Evolutionary conservation across 305 asterid species (phyloP).

Genomic region (Plantago lanceolata): DNA sequence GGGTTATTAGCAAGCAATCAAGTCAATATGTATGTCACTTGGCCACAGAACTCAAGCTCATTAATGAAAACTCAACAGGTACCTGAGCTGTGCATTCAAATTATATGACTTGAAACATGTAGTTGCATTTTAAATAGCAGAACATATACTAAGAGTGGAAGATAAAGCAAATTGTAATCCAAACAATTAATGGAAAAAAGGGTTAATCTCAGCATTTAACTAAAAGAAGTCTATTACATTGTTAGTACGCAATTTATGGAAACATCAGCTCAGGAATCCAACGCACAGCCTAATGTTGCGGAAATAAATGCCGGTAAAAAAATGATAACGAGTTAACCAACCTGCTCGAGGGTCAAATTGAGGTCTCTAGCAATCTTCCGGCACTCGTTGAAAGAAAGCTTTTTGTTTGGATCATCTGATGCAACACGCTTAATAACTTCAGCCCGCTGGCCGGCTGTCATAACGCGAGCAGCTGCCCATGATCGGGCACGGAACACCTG

Average conservation of each 20-base stretch:
- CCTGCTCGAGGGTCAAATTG: slow-evolving; percentile 88
- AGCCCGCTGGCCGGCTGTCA: slow-evolving; percentile 74
- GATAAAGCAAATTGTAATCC: background rate
- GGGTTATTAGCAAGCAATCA: slow-evolving; percentile 1
- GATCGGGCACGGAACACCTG: slow-evolving; percentile 69
- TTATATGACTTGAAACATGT: slow-evolving; percentile 6
- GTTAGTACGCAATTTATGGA: background rate
- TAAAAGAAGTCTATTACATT: slow-evolving; percentile 21
- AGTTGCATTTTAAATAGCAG: slow-evolving; percentile 4
- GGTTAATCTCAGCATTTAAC: slow-evolving; percentile 5
- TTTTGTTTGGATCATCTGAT: slow-evolving; percentile 47
- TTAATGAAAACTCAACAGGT: background rate
- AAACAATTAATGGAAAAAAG: background rate
- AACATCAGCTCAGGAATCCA: slow-evolving; percentile 18
- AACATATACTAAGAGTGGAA: slow-evolving; percentile 1
- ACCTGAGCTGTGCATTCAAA: slow-evolving; percentile 8
- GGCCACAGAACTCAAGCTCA: background rate
- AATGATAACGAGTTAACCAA: slow-evolving; percentile 34
- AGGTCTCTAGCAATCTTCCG: slow-evolving; percentile 76
- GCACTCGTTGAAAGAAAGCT: slow-evolving; percentile 68
- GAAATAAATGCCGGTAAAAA: slow-evolving; percentile 12
- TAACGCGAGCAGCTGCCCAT: slow-evolving; percentile 66
- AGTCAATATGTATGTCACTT: background rate
- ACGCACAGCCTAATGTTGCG: background rate
- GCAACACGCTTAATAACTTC: slow-evolving; percentile 60